Conservation (phyloP, 306 rosid genomes). For the Quercus bicolor region DNA sequence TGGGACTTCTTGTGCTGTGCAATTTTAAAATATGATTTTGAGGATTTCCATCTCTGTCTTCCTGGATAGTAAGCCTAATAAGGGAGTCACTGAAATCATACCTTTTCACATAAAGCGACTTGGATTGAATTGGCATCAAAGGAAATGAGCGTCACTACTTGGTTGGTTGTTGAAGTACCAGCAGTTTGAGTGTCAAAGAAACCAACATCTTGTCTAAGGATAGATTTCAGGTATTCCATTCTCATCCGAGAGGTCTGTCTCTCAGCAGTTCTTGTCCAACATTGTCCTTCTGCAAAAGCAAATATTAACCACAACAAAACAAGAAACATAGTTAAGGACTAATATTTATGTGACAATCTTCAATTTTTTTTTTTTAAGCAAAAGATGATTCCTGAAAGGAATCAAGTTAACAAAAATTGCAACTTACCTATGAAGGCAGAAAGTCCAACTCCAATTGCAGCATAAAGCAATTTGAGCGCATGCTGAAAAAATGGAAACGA, state of each 20-base stretch:
- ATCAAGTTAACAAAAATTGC: neutral
- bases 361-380: neutral
- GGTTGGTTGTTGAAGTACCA: conserved; percentile 71
- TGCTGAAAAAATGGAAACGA: conserved; percentile 44
- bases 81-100: conserved; percentile 14
- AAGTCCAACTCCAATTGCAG: conserved; percentile 77
- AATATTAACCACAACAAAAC: conserved; percentile 11
- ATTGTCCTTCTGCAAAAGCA: conserved; percentile 65
- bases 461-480: conserved; percentile 58
- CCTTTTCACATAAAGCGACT: conserved; percentile 85
- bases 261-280: conserved; percentile 89
- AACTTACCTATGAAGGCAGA: conserved; percentile 76
- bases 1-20: neutral
- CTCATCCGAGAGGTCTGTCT: conserved; percentile 86
- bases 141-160: conserved; percentile 76
- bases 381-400: neutral
- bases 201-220: conserved; percentile 85
- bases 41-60: neutral
- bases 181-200: conserved; percentile 70
- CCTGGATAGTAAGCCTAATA: neutral
- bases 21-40: neutral
- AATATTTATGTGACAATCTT: neutral
- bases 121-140: conserved; percentile 76
- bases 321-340: conserved; percentile 15
- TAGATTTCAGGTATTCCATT: conserved; percentile 73